phyloP scores from a whole-genome alignment of 352 stramenopile genomes.

The Phytophthora quininea region DNA sequence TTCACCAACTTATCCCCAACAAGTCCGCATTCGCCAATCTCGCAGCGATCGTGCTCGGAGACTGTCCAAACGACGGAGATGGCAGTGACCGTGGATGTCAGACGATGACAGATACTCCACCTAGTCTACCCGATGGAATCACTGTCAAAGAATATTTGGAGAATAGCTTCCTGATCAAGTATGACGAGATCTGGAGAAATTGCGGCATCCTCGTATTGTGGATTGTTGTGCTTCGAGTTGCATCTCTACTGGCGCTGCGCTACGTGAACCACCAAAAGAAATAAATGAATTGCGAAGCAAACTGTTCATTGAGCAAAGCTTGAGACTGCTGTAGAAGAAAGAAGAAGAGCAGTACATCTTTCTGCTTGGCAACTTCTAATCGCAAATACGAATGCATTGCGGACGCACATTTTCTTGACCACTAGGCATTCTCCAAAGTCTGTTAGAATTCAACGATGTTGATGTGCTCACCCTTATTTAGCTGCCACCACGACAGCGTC shows the following conservation, averaged over 20 bases:
- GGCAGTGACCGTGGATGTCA: slow-evolving; percentile 28
- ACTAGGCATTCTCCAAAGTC: too few relatives aligned
- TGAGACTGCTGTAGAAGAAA: too few relatives aligned
- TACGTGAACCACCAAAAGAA: slow-evolving; percentile 46
- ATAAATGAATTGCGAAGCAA: slow-evolving; percentile 7
- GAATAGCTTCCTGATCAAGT: slow-evolving; percentile 29
- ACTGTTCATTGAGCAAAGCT: neutral
- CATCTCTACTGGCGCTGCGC: slow-evolving; percentile 30
- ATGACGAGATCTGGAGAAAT: slow-evolving; percentile 33
- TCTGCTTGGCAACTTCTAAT: too few relatives aligned
- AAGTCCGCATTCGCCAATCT: slow-evolving; percentile 40
- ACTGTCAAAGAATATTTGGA: slow-evolving; percentile 43
- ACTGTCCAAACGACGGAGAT: slow-evolving; percentile 18
- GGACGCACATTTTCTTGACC: too few relatives aligned
- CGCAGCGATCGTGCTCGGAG: slow-evolving; percentile 34
- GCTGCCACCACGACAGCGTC: too few relatives aligned
- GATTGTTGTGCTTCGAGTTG: slow-evolving; percentile 24
- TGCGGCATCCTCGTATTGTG: slow-evolving; percentile 22
- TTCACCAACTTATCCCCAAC: slow-evolving; percentile 39
- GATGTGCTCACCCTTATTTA: too few relatives aligned
- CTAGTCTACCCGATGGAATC: slow-evolving; percentile 20
- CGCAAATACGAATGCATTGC: too few relatives aligned
- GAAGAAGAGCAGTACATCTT: too few relatives aligned
- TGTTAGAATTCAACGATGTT: too few relatives aligned
- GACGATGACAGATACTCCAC: slow-evolving; percentile 26